Base-by-base conservation (phyloP, 2,329 filamentous ascomycete species). In the Fusarium scirpi region DNA sequence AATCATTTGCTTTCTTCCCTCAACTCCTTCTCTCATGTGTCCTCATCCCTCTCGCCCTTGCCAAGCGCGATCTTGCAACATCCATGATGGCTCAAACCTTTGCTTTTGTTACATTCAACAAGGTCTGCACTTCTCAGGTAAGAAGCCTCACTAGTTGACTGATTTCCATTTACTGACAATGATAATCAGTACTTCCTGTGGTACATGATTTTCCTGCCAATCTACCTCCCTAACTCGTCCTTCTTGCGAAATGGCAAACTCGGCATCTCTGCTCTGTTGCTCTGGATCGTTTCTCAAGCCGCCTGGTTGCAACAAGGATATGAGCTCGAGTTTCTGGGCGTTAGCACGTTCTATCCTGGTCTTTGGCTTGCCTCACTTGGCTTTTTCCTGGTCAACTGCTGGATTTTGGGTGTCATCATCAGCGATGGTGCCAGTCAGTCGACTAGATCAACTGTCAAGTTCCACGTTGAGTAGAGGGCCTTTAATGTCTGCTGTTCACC, bases 51-150 rank as follows among this genome's bases (percentile, higher is more conserved):
- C 77, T 97, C 3, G 85, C 86, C 3, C 82, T 97, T 22, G 93
- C 93, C 18, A 97, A 95, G 78, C 92, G 89, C 74, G 91, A 96
- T 74, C 86, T 99, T 0, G 86, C 94, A 1, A 88, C 90, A 0
- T 91, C 93, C 8, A 94, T 98, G 92, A 87, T 98, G 67, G 94
- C 93, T 6, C 96, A 99, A 81, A 98, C 96, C 0, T 97, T 98
- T 81, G 93, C 95, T 1, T 99, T 99, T 80, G 96, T 98, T 6
- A 91, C 94, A 0, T 98, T 98, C 75, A 99, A 99, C 83, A 99
- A 99, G 83, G 96, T 99, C 67, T 98, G 95, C 86, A 99, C 96
- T 5, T 97, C 94, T 76, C 95, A 98, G 87, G 94, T 96, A 87
- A 69, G 86, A 77, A 45, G 22, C 0, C 25, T 20, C 38, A 20